A percentile compares a stretch with the other conserved stretches of the same genome.
Conservation (phyloP, 345 rosid species). For the Eucalyptus caleyi region DNA sequence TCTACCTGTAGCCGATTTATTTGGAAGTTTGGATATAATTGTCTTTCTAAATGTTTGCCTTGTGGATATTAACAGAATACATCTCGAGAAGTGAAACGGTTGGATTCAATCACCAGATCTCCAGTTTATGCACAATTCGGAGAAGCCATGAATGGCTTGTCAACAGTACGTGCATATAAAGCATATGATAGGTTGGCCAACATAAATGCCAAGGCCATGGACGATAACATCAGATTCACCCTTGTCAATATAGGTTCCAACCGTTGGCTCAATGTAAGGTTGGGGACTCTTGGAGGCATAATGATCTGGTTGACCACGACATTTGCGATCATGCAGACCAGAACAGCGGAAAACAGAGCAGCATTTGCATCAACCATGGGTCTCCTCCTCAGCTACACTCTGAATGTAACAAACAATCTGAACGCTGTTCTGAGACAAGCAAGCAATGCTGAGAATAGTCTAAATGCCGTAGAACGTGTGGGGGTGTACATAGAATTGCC, state of each 20-base stretch:
- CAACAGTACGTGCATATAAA: slow-evolving; percentile 83
- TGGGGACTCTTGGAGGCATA: slow-evolving; percentile 77
- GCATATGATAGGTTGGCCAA: slow-evolving; percentile 78
- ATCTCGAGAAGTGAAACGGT: slow-evolving; percentile 85
- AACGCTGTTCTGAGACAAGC: slow-evolving; percentile 81
- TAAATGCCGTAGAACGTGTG: slow-evolving; percentile 87
- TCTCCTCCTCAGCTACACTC: slow-evolving; percentile 81
- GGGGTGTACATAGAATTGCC: slow-evolving; percentile 81
- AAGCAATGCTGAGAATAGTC: slow-evolving; percentile 85
- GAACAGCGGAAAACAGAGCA: slow-evolving; percentile 47
- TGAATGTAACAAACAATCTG: slow-evolving; percentile 62
- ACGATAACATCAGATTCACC: slow-evolving; percentile 78
- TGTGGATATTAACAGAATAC: slow-evolving; percentile 45
- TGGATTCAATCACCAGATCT: slow-evolving; percentile 83
- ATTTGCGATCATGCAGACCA: slow-evolving; percentile 69
- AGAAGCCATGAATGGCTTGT: slow-evolving; percentile 87
- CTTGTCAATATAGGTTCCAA: slow-evolving; percentile 68
- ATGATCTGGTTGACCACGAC: slow-evolving; percentile 95
- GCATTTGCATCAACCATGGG: slow-evolving; percentile 88
- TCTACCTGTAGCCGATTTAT: not conserved
- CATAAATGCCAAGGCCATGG: slow-evolving; percentile 78
- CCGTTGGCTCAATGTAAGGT: slow-evolving; percentile 82
- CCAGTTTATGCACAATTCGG: slow-evolving; percentile 94
- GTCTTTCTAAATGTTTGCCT: not conserved
- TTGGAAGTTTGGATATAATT: not conserved